phyloP scores from a whole-genome alignment of 2,329 filamentous ascomycete genomes.

The Nemania diffusa region DNA sequence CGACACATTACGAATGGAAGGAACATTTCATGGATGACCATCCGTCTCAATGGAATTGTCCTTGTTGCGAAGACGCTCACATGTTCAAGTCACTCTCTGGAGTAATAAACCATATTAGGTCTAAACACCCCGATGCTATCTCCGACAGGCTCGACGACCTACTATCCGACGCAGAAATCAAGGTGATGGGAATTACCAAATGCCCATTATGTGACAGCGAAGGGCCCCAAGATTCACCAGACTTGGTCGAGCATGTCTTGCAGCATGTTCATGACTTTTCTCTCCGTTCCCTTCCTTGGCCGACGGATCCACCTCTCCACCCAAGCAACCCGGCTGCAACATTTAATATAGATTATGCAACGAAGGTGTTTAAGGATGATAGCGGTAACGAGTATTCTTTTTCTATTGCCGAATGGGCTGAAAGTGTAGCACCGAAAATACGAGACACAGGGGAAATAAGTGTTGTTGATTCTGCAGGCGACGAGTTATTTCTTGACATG shows the following conservation, averaged over 20 bases:
- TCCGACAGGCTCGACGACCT: constrained; percentile 7
- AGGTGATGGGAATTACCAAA: constrained; percentile 14
- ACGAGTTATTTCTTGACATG: constrained; percentile 16
- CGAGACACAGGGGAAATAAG: constrained; percentile 10
- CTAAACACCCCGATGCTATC: neutral
- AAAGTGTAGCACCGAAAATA: constrained; percentile 17
- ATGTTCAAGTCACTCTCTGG: constrained; percentile 9
- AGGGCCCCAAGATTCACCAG: constrained; percentile 13
- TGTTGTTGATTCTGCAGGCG: constrained; percentile 9
- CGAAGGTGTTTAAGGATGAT: neutral
- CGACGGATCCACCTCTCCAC: neutral
- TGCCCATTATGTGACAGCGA: constrained; percentile 16
- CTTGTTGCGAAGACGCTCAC: constrained; percentile 14
- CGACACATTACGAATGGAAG: constrained; percentile 16
- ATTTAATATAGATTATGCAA: constrained; percentile 15
- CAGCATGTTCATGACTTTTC: constrained; percentile 17
- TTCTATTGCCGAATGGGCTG: constrained; percentile 18
- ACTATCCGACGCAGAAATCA: constrained; percentile 8
- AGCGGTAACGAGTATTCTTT: constrained; percentile 3
- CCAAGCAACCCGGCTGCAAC: constrained; percentile 13
- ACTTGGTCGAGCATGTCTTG: constrained; percentile 17
- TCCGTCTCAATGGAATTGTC: constrained; percentile 16
- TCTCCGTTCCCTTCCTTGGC: constrained; percentile 18
- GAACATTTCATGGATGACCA: constrained; percentile 17
- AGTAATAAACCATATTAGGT: constrained; percentile 10